Evolutionary conservation across 1,284 basidiomycete genomes (phyloP).

Genomic region (Puccinia hordei): DNA sequence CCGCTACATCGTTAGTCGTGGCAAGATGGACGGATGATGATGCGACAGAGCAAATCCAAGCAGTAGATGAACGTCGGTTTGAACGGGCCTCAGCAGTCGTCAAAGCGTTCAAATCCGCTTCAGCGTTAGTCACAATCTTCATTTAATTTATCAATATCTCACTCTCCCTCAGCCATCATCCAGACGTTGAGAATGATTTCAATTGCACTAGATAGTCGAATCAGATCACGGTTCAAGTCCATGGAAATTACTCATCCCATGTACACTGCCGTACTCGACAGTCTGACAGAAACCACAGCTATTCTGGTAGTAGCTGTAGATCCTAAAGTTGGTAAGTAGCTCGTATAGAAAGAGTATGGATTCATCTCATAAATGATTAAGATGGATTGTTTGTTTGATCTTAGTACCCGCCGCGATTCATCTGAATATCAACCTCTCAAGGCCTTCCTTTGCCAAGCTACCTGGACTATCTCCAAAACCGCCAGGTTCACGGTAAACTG

Average conservation of each 20-base stretch:
- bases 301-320: slow-evolving; percentile 86
- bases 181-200: neutral
- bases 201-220: slow-evolving; percentile 49
- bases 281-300: slow-evolving; percentile 90
- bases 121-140: slow-evolving; percentile 66
- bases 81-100: slow-evolving; percentile 94
- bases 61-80: slow-evolving; percentile 78
- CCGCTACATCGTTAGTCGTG: slow-evolving; percentile 95
- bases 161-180: neutral
- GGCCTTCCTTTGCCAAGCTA: slow-evolving; percentile 31
- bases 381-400: neutral
- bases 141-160: neutral
- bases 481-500: slow-evolving; percentile 3
- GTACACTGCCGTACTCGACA: slow-evolving; percentile 89
- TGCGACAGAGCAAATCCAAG: slow-evolving; percentile 61
- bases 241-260: slow-evolving; percentile 58
- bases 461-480: slow-evolving; percentile 33
- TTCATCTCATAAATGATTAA: neutral
- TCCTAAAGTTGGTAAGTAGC: slow-evolving; percentile 73
- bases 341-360: slow-evolving; percentile 1
- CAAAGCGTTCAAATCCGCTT: slow-evolving; percentile 90
- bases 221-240: slow-evolving; percentile 56
- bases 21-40: slow-evolving; percentile 61
- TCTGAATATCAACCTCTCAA: slow-evolving; percentile 39
- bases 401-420: slow-evolving; percentile 45